These are phyloP conservation scores for Skeletonema potamos DNA, from an alignment of 108 stramenopile species.

Conservation along the genomic window DNA sequence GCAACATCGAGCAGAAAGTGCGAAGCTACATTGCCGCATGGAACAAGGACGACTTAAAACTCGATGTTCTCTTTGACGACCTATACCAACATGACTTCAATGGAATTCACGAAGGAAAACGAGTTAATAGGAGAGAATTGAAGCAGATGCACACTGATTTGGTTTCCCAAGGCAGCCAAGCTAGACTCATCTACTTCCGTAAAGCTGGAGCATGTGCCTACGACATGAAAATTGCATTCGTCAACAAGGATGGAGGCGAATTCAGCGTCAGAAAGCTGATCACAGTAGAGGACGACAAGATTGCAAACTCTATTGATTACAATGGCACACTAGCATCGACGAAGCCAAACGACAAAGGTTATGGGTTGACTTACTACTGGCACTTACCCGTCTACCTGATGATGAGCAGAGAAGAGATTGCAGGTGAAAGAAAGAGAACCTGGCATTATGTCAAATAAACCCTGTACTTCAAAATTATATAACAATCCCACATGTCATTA, in stretches of 20 bases:
- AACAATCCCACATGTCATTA: too few relatives aligned
- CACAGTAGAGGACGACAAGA: background rate
- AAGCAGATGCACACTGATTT: background rate
- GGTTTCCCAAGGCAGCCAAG: background rate
- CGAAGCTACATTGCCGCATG: background rate
- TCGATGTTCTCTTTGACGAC: background rate
- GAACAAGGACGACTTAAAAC: background rate
- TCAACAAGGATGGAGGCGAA: background rate
- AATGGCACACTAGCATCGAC: background rate
- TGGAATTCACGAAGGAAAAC: slow-evolving; percentile 7
- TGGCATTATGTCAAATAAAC: too few relatives aligned
- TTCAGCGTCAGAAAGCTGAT: background rate
- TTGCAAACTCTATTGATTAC: background rate
- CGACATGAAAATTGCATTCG: background rate
- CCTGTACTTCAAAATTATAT: too few relatives aligned
- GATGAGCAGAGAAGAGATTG: background rate
- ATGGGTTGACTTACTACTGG: background rate
- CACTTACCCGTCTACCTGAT: background rate
- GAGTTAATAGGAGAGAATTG: slow-evolving; percentile 2
- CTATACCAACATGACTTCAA: background rate
- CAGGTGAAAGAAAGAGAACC: too few relatives aligned
- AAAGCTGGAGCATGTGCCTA: background rate
- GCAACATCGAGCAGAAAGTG: background rate
- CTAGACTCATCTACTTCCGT: background rate
- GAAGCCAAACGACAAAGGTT: background rate